Evolutionary conservation across 306 rosid species (phyloP), one percentile per base, ranked within the genome.

Genomic region (Acacia melanoxylon): DNA sequence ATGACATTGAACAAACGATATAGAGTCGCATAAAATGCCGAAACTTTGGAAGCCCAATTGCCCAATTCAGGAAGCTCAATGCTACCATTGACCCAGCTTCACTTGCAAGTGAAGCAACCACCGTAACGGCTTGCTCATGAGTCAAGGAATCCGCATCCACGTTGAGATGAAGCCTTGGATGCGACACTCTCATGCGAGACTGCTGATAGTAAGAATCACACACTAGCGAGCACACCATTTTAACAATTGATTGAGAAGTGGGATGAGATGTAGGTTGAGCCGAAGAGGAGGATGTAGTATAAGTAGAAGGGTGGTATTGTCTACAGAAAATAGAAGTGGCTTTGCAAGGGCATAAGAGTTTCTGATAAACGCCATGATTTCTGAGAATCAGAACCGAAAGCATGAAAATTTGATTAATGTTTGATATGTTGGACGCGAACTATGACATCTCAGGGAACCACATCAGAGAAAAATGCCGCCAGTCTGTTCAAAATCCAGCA

Each of bases 71-170:
- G 91, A 95, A 95, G 82, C 93, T 84, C 82, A 91, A 68, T 0
- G 97, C 93, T 79, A 87, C 88, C 97, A 93, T 87, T 7, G 98
- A 91, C 54, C 99, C 97, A 33, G 87, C 92, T 44, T 93, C 88
- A 19, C 69, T 75, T 6, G 97, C 91, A 45, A 93, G 98, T 0
- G 97, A 87, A 80, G 98, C 91, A 77, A 91, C 93, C 2, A 89
- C 66, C 9, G 95, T 84, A 56, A 91, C 80, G 54, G 84, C 92
- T 52, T 92, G 97, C 48, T 93, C 98, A 13, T 82, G 87, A 41
- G 91, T 85, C 85, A 95, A 51, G 7, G 87, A 90, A 61, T 87
- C 83, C 5, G 81, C 35, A 20, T 95, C 85, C 6, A 87, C n/a
- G 25, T 78, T 79, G 19, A 95, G 91, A 69, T 82, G 78, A 29